Conservation (phyloP, 176 grass and related monocot genomes). For the Paspalum notatum region DNA sequence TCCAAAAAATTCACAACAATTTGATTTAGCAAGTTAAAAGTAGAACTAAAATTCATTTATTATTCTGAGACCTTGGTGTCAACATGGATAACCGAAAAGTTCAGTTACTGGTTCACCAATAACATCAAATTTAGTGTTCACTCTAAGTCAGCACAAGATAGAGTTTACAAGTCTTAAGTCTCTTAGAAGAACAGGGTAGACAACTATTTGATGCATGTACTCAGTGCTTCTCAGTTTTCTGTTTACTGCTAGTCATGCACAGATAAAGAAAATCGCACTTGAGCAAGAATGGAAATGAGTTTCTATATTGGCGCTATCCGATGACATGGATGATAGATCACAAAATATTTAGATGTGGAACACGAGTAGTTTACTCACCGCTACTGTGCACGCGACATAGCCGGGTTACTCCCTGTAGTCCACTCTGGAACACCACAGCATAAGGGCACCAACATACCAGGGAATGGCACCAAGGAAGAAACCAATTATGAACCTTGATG, state of each 20-base stretch:
- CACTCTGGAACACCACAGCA: constrained; percentile 64
- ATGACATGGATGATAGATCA: neutral
- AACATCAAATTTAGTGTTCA: neutral
- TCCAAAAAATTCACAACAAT: constrained; percentile 1
- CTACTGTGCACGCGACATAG: constrained; percentile 74
- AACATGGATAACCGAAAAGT: constrained; percentile 21
- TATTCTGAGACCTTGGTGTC: neutral
- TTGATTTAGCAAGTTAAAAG: neutral
- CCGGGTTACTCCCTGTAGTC: constrained; percentile 85
- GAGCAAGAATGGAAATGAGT: neutral
- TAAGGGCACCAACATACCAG: constrained; percentile 86
- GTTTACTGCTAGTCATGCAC: neutral
- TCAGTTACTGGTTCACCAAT: neutral
- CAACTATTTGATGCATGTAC: no score
- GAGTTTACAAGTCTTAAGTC: no score
- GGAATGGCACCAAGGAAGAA: constrained; percentile 89
- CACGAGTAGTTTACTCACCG: constrained; percentile 53
- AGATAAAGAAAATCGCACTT: neutral
- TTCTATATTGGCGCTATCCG: neutral
- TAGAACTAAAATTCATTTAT: neutral
- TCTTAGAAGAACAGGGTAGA: no score
- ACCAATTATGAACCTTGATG: constrained; percentile 81
- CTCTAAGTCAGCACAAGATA: neutral
- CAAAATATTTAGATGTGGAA: neutral
- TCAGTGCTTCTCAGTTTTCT: no score